Base-by-base conservation (phyloP, 2,329 filamentous ascomycete species). In the Boeremia exigua region DNA sequence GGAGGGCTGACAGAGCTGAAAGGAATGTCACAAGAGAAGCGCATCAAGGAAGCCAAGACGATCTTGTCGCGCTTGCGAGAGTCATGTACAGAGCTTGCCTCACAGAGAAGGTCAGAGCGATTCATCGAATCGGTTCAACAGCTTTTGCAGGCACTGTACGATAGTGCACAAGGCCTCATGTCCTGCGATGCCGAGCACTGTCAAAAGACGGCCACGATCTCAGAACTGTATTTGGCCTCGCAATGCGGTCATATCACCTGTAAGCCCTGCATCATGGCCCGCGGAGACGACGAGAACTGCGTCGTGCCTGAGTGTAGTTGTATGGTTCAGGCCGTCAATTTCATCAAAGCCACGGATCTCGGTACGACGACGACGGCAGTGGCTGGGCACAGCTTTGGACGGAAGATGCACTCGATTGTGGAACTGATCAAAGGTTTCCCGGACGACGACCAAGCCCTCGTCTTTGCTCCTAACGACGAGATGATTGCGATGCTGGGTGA, bases 401-500 rank as follows among this genome's bases (percentile, higher is more conserved):
- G 57, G 6, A 75, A 75, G 51, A 44, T 73, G 10, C 50, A 70
- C 23, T 52, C 45, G 0, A 59, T 74, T 12, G 48, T 47, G 2
- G 12, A 58, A 0, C 48, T 77, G 11, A 70, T 84, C 9, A 65
- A 47, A 6, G 45, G 64, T 0, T 79, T 84, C 51, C 77, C 81
- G 42, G 63, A 70, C 10, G 63, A 71, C 1, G 54, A 75, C 58
- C 43, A 77, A 68, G 62, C 46, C 1, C 60, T 73, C 6, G 36
- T 74, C 0, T 72, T 72, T 40, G 65, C 61, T 3, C 68, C 67
- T 6, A 65, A 67, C 11, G 53, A 65, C 3, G 61, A 69, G 14
- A 58, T 46, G 1, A 49, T 70, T 23, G 38, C 29, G 8, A 54
- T 60, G 6, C 32, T 73, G 6, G 60, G 66, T 15, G 30, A 54